These are phyloP conservation scores for Eutrema salsugineum DNA, from an alignment of 441 rosid species.

Conservation along the genomic window DNA sequence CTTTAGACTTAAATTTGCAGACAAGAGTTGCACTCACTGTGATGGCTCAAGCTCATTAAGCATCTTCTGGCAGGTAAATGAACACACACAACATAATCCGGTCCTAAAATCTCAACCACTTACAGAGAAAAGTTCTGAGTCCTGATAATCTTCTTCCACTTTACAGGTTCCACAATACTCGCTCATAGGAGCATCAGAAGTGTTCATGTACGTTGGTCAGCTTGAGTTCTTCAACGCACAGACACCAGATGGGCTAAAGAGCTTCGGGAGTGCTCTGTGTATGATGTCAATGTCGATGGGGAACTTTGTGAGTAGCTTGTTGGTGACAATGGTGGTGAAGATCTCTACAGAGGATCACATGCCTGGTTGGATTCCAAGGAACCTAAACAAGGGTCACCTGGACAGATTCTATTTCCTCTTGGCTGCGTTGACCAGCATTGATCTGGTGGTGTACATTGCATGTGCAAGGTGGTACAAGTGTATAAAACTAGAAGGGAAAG, in stretches of 20 bases:
- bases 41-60: conserved; percentile 90
- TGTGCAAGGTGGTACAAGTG: conserved; percentile 90
- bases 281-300: conserved; percentile 98
- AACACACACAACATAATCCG: neutral
- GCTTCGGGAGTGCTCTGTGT: conserved; percentile 97
- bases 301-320: conserved; percentile 91
- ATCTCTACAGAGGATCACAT: conserved; percentile 74
- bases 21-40: conserved; percentile 63
- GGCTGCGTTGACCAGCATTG: conserved; percentile 66
- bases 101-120: neutral
- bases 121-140: neutral
- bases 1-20: conserved; percentile 71
- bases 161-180: conserved; percentile 76
- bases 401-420: conserved; percentile 94
- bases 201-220: conserved; percentile 98
- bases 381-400: conserved; percentile 92
- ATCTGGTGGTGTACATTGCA: conserved; percentile 59
- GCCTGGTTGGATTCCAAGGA: conserved; percentile 98
- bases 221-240: conserved; percentile 97
- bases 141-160: neutral
- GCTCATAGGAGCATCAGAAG: conserved; percentile 95
- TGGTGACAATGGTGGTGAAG: conserved; percentile 90
- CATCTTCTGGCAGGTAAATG: conserved; percentile 84
- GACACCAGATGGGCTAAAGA: conserved; percentile 90
- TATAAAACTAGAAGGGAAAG: conserved; percentile 67